phyloP scores from a whole-genome alignment of 2,329 filamentous ascomycete genomes.

The Calycina herbarum region DNA sequence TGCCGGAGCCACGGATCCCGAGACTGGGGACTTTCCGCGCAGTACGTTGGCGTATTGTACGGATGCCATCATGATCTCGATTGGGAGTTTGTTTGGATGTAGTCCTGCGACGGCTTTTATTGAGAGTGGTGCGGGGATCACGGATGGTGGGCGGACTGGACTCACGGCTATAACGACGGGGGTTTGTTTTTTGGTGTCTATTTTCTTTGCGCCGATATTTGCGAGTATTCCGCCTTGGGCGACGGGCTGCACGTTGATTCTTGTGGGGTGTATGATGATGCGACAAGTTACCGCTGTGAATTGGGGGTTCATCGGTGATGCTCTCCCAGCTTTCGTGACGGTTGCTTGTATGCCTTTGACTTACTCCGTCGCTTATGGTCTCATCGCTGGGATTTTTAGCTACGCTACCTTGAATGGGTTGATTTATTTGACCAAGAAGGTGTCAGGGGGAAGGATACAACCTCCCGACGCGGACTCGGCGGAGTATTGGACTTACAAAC shows the following conservation, averaged over 20 bases:
- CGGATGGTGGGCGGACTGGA: slow-evolving; percentile 72
- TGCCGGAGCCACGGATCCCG: slow-evolving; percentile 62
- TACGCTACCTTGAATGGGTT: slow-evolving; percentile 56
- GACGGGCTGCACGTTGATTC: slow-evolving; percentile 70
- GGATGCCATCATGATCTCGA: slow-evolving; percentile 70
- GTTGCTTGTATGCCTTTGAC: slow-evolving; percentile 76
- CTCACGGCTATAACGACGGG: slow-evolving; percentile 70
- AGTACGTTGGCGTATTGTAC: slow-evolving; percentile 77
- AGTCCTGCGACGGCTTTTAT: slow-evolving; percentile 75
- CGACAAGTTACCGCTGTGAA: slow-evolving; percentile 73
- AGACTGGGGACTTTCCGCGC: slow-evolving; percentile 79
- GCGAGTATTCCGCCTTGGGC: slow-evolving; percentile 78
- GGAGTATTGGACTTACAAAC: slow-evolving; percentile 55
- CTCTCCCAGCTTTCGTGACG: slow-evolving; percentile 73
- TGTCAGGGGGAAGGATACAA: slow-evolving; percentile 47
- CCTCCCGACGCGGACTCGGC: slow-evolving; percentile 55
- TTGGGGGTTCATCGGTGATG: slow-evolving; percentile 75
- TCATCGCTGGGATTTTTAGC: slow-evolving; percentile 63
- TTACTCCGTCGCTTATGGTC: slow-evolving; percentile 75
- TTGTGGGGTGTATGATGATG: slow-evolving; percentile 78
- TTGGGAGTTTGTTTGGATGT: slow-evolving; percentile 67
- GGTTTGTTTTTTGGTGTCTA: slow-evolving; percentile 67
- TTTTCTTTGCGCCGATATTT: slow-evolving; percentile 77
- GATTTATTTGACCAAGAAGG: slow-evolving; percentile 50
- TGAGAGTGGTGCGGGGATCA: slow-evolving; percentile 73